Percentiles rank a stretch among this genome's conserved stretches.
Evolutionary conservation across 805 yeast species (phyloP).

Genomic region (Starmerella vaccinii): DNA sequence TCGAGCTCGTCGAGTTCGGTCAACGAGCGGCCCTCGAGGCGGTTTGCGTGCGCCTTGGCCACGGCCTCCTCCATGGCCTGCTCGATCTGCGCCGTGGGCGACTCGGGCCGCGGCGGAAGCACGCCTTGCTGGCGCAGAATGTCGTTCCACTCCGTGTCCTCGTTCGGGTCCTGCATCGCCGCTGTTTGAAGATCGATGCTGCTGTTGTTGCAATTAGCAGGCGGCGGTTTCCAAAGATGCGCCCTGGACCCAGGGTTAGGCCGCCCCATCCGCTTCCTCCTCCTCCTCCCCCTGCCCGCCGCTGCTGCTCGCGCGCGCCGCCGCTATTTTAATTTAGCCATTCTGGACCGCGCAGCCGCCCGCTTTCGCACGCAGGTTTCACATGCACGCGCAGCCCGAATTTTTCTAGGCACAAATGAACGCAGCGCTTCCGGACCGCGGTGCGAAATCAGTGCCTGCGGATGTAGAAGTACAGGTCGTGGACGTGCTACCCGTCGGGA

Average conservation of each 20-base stretch:
- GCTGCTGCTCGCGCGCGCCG: too few relatives aligned
- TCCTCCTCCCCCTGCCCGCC: too few relatives aligned
- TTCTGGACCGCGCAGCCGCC: too few relatives aligned
- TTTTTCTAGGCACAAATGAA: too few relatives aligned
- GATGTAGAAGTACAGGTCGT: conserved; percentile 17
- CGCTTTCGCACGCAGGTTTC: too few relatives aligned
- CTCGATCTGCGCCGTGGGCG: conserved; percentile 78
- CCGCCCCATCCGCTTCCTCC: too few relatives aligned
- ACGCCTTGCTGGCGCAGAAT: conserved; percentile 81
- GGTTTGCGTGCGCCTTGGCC: conserved; percentile 64
- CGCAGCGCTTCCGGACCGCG: background rate
- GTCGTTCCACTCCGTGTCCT: conserved; percentile 99
- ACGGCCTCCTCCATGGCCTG: conserved; percentile 80
- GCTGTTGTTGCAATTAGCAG: background rate
- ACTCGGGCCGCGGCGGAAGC: conserved; percentile 83
- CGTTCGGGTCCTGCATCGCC: conserved; percentile 56
- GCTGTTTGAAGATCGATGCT: too few relatives aligned
- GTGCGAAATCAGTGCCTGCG: background rate
- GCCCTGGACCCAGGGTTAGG: conserved; percentile 6
- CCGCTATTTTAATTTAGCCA: too few relatives aligned
- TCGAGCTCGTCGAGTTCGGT: conserved; percentile 81
- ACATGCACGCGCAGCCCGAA: too few relatives aligned
- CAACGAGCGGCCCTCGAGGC: conserved; percentile 64
- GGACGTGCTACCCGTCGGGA: conserved; percentile 23
- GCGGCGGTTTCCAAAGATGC: background rate